A percentile compares a stretch with the other conserved stretches of the same genome.
These are phyloP conservation scores for Colletotrichum spinosum DNA, from an alignment of 2,329 filamentous ascomycete genomes.

Conservation along the genomic window DNA sequence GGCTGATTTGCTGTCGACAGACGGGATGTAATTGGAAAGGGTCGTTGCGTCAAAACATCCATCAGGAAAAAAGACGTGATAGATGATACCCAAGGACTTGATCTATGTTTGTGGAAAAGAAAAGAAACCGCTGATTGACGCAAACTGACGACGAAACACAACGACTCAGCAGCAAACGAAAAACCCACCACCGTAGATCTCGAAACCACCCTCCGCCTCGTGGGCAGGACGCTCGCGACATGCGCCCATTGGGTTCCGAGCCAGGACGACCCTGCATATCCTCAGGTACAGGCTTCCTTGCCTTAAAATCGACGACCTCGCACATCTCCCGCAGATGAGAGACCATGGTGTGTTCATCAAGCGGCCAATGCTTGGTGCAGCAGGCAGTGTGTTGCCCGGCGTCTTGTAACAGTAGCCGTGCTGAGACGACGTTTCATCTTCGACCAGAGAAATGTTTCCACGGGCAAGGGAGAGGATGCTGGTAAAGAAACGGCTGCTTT, in stretches of 20 bases:
- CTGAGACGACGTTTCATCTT: constrained; percentile 35
- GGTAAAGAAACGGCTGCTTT: constrained; percentile 6
- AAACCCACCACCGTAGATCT: neutral
- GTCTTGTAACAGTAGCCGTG: constrained; percentile 28
- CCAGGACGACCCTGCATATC: constrained; percentile 22
- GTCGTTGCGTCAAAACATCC: too few species aligned
- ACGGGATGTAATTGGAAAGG: too few species aligned
- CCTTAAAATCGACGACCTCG: constrained; percentile 8
- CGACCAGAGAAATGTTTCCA: constrained; percentile 29
- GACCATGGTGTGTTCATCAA: constrained; percentile 8
- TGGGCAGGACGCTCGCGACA: neutral
- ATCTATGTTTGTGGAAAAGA: too few species aligned
- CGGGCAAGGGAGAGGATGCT: neutral
- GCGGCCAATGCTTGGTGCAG: constrained; percentile 34
- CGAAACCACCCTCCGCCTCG: too few species aligned
- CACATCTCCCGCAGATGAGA: constrained; percentile 18
- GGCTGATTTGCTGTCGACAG: too few species aligned
- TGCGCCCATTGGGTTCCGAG: constrained; percentile 1
- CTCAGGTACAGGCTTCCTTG: constrained; percentile 19
- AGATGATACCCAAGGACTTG: too few species aligned
- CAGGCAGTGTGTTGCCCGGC: constrained; percentile 7
- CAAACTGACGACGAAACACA: too few species aligned
- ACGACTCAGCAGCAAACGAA: neutral
- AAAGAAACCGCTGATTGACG: too few species aligned
- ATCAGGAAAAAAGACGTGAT: too few species aligned